Evolutionary conservation across 352 stramenopile species (phyloP).

Genomic region (Pythium aphanidermatum): DNA sequence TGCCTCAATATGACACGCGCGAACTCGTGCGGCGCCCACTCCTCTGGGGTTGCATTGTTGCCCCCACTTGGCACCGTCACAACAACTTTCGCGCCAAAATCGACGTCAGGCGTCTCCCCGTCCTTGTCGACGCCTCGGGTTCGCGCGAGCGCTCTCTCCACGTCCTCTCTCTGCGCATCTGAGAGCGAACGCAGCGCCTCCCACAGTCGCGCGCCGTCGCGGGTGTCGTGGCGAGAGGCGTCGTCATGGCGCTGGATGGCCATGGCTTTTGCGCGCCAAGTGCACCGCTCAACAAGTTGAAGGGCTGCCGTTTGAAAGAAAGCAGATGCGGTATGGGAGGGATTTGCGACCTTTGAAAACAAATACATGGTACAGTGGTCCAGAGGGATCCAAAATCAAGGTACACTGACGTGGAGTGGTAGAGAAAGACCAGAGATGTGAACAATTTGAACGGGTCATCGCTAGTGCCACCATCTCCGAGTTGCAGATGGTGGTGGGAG

Average conservation of each 20-base stretch:
- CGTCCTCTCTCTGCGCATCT: constrained; percentile 1
- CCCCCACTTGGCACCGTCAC: no score
- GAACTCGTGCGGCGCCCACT: constrained; percentile 10
- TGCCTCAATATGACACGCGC: constrained; percentile 2
- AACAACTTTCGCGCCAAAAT: no score
- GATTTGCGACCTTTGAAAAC: neutral
- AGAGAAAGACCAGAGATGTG: no score
- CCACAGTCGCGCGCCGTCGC: constrained; percentile 5
- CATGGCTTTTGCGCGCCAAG: neutral
- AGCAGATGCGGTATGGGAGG: neutral
- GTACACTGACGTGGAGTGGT: no score
- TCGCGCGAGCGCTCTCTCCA: constrained; percentile 3
- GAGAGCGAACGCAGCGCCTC: constrained; percentile 6
- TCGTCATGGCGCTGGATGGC: neutral
- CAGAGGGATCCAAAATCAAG: neutral
- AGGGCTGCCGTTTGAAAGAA: constrained; percentile 4
- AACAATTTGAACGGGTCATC: no score
- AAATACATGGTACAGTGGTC: neutral
- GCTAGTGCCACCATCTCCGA: constrained; percentile 7
- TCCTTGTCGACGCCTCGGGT: constrained; percentile 1
- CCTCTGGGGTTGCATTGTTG: no score
- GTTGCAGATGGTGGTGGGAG: neutral
- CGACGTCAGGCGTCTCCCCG: neutral
- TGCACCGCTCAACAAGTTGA: constrained; percentile 12
- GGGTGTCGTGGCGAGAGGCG: neutral